Evolutionary conservation across 352 stramenopile species (phyloP).

Genomic region (Globisporangium sylvaticum): DNA sequence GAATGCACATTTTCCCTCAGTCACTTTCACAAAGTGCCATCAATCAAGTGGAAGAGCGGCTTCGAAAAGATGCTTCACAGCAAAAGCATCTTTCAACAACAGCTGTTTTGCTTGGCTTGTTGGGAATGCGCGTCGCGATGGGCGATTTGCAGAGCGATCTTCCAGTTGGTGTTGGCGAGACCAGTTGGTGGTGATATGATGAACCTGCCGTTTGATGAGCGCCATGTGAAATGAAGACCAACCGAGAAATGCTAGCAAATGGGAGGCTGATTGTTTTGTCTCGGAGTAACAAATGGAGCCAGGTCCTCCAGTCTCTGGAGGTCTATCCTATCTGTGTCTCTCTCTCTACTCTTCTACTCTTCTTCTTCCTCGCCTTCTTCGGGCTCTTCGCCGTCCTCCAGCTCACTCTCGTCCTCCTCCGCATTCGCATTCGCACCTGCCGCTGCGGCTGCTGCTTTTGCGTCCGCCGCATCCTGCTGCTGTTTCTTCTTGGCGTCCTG

Average conservation of each 20-base stretch:
- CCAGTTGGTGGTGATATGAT: not conserved
- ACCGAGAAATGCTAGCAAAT: not conserved
- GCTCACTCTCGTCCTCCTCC: constrained; percentile 34
- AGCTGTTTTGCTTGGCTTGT: not conserved
- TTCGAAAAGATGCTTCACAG: not conserved
- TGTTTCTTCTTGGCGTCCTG: constrained; percentile 7
- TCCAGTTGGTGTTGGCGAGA: not conserved
- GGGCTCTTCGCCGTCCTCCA: constrained; percentile 51
- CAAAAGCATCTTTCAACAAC: not conserved
- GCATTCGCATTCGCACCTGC: constrained; percentile 17
- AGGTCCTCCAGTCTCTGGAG: not conserved
- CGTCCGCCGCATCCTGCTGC: constrained; percentile 13
- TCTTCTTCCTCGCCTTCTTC: constrained; percentile 41
- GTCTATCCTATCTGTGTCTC: not conserved
- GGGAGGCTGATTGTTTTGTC: not conserved
- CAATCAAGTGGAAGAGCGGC: not conserved
- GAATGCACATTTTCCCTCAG: not conserved
- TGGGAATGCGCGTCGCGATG: not conserved
- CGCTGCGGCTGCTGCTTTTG: not conserved
- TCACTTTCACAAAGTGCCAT: not conserved
- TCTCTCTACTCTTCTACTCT: not conserved
- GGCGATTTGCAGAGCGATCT: not conserved
- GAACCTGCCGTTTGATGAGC: not conserved
- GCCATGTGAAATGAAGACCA: not conserved
- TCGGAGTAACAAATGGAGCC: not conserved